Base-by-base conservation (phyloP, 2,329 filamentous ascomycete genomes). In the Trichoderma brevicompactum region DNA sequence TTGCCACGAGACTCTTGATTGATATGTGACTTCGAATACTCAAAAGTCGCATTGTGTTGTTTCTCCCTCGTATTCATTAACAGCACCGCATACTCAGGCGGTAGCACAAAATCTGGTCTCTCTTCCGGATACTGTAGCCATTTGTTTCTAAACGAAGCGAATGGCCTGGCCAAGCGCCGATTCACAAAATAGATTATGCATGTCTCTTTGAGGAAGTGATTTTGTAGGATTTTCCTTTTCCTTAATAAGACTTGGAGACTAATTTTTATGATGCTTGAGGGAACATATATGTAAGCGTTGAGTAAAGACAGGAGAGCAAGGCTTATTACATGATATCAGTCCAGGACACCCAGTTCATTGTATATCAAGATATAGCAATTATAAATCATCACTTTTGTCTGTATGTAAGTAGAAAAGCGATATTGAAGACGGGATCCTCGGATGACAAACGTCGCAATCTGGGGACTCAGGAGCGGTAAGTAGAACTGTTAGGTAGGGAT, bases 101-200 rank as follows among this genome's bases (percentile, higher is more conserved):
- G 46, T 38, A 61, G 36, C n/a, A 28, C 46, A 32, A 61, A 50
- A 50, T 49, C 58, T 4, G 58, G 19, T 2, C 7, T 15, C 15
- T 50, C 44, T 43, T 50, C 58, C 32, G 46, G 58, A 9, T 41
- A 61, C 3, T 50, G 58, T 5, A 61, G 58, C 58, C 5, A 50
- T 17, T 50, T 61, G 13, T 61, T 61, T 17, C 46, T 9, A 38
- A 9, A 61, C 5, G 6, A 50, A n/a, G 13, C 58, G 58, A 32
- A 61, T 56, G 58, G 58, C 58, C 32, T 61, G 58, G 19, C 58
- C 58, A 50, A 61, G 58, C 15, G 58, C 58, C 10, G 46, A 61
- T 32, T 61, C 58, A 17, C 58, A 34, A 32, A 61, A 34, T 12
- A 13, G 19, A 2, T 50, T 44, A 38, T 40, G 41, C 46, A 61